Conservation (phyloP, 768 basidiomycete species). For the Kwoniella pini region DNA sequence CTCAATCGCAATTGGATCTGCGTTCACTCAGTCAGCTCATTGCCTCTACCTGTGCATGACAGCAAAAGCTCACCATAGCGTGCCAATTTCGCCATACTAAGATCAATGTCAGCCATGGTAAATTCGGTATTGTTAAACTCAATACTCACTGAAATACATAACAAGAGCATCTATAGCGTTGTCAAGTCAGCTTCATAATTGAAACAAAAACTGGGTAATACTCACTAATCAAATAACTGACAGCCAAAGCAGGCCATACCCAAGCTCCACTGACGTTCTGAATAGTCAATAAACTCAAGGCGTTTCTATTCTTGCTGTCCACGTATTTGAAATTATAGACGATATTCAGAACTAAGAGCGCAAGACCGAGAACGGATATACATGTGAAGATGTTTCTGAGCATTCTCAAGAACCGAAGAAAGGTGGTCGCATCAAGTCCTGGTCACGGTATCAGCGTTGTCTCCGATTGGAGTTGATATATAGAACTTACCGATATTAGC, state of each 20-base stretch:
- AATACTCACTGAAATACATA: conserved; percentile 38
- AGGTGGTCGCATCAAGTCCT: conserved; percentile 90
- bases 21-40: background rate
- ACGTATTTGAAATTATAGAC: conserved; percentile 76
- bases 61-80: conserved; percentile 58
- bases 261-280: conserved; percentile 71
- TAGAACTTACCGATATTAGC: conserved; percentile 54
- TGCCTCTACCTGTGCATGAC: background rate
- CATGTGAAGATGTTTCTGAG: conserved; percentile 59
- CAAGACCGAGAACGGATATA: conserved; percentile 50
- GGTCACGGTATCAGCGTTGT: too few relatives aligned
- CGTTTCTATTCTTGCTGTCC: conserved; percentile 56
- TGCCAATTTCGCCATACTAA: conserved; percentile 53
- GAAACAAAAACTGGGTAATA: background rate
- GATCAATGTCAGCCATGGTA: background rate
- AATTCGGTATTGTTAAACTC: too few relatives aligned
- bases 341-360: conserved; percentile 79
- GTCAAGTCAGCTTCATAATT: background rate
- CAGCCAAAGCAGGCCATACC: conserved; percentile 81
- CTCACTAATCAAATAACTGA: conserved; percentile 75
- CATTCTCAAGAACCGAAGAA: conserved; percentile 86
- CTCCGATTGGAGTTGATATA: too few relatives aligned
- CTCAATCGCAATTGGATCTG: conserved; percentile 67
- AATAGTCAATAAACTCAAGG: conserved; percentile 67
- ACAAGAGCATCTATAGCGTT: conserved; percentile 26